Base-by-base conservation (phyloP, 2,329 filamentous ascomycete genomes). In the Penicillium sp. region DNA sequence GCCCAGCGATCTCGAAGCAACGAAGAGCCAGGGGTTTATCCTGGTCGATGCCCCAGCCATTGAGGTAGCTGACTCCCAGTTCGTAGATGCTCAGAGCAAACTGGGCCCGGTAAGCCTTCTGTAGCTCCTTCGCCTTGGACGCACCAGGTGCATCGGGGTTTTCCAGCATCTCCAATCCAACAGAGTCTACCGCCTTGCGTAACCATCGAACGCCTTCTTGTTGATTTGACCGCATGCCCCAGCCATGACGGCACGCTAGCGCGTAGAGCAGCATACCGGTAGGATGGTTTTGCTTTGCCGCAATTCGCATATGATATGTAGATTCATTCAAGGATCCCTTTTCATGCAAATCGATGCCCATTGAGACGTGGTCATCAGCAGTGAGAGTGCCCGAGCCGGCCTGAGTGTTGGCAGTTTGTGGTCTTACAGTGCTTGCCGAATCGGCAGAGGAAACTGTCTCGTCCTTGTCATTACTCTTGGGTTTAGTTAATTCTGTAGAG, bases 181-280 rank as follows among this genome's bases (percentile, higher is more conserved):
- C 91, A 50, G 83, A 87, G 67, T 97, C 91, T 8, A 94, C 92
- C 3, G 94, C 94, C 70, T 92, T 94, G 42, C 91, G 87, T 52
- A 99, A 79, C 94, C 94, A 99, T 64, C 88, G 84, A 0, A 97
- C 90, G 7, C 91, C 94, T 74, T 99, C 94, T 44, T 83, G 83
- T 67, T 91, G 91, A 71, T 96, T 97, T 7, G 91, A 85, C 9
- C 92, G 87, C 91, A 97, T 97, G 16, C 94, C 94, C 94, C 94
- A 99, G 45, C 94, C 94, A 70, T 99, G 94, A 46, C 94, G 85
- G 69, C 93, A 97, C 10, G 94, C 94, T 31, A 99, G 82, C 5
- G 93, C 94, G 72, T 97, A 99, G 28, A 97, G 81, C 11, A 99
- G 84, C 94, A 99, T 99, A 19, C 89, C 94, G 0, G 93, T 96